These are phyloP conservation scores for Moesziomyces antarcticus DNA, from an alignment of 1,284 basidiomycete species.

Conservation along the genomic window DNA sequence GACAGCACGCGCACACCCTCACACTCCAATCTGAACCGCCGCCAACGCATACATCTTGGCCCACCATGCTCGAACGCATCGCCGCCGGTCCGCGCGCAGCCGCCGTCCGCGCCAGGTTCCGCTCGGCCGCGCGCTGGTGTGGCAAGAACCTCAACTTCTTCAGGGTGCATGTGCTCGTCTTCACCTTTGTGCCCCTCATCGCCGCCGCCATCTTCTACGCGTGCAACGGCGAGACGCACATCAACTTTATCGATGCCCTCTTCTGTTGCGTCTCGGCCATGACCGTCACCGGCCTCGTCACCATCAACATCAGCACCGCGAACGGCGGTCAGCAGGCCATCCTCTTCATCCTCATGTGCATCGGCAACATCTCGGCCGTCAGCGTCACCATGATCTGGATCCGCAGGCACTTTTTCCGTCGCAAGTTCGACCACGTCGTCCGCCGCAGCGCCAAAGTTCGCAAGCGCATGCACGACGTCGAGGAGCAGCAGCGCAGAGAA, in stretches of 20 bases:
- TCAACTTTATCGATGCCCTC: conserved; percentile 77
- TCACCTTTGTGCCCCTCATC: conserved; percentile 79
- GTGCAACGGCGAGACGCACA: conserved; percentile 62
- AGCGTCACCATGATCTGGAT: conserved; percentile 66
- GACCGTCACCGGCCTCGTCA: conserved; percentile 80
- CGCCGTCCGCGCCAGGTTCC: conserved; percentile 10
- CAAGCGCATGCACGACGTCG: conserved; percentile 64
- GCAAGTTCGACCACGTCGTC: conserved; percentile 56
- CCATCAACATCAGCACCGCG: conserved; percentile 78
- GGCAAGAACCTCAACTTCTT: conserved; percentile 53
- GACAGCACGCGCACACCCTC: not conserved
- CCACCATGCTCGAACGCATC: conserved; percentile 14
- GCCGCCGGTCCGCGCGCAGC: conserved; percentile 4
- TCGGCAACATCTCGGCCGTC: conserved; percentile 66
- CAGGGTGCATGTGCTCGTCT: conserved; percentile 73
- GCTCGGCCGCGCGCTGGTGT: conserved; percentile 32
- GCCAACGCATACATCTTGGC: not conserved
- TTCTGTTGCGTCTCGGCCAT: conserved; percentile 81
- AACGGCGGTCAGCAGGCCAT: conserved; percentile 82
- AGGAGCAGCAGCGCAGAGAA: conserved; percentile 58
- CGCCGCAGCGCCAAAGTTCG: conserved; percentile 49
- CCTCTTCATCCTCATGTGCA: conserved; percentile 69
- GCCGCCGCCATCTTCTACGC: conserved; percentile 76
- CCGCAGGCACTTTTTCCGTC: conserved; percentile 62
- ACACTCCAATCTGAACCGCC: not conserved